phyloP scores from a whole-genome alignment of 352 stramenopile species.

The Globisporangium nagaii region DNA sequence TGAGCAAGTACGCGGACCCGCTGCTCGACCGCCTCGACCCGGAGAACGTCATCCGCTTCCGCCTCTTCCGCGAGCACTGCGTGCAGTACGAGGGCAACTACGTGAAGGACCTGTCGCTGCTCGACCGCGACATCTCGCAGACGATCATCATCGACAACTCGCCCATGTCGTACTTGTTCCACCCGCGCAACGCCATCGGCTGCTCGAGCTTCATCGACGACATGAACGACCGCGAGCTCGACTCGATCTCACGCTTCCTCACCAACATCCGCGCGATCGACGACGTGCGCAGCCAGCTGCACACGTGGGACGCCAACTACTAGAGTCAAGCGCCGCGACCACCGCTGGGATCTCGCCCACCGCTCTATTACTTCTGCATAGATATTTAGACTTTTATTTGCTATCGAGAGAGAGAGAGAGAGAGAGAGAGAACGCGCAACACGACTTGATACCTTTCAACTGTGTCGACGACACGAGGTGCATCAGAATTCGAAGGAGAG shows the following conservation, averaged over 20 bases:
- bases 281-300: slow-evolving; percentile 66
- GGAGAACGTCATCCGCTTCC: slow-evolving; percentile 83
- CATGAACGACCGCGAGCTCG: slow-evolving; percentile 83
- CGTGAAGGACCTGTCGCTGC: slow-evolving; percentile 95
- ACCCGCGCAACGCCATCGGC: slow-evolving; percentile 86
- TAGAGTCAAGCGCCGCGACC: slow-evolving; percentile 12
- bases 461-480: too few relatives aligned
- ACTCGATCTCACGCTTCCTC: slow-evolving; percentile 74
- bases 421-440: too few relatives aligned
- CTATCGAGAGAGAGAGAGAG: too few relatives aligned
- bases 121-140: slow-evolving; percentile 91
- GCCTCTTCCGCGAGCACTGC: slow-evolving; percentile 93
- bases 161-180: slow-evolving; percentile 97
- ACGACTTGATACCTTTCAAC: too few relatives aligned
- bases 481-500: too few relatives aligned
- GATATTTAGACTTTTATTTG: not conserved
- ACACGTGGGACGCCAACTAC: slow-evolving; percentile 65
- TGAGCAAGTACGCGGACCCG: slow-evolving; percentile 97
- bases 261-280: slow-evolving; percentile 37
- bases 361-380: not conserved
- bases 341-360: too few relatives aligned
- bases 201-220: slow-evolving; percentile 91
- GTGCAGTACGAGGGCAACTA: slow-evolving; percentile 95
- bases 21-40: slow-evolving; percentile 95
- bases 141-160: slow-evolving; percentile 99